Evolutionary conservation across 2,329 filamentous ascomycete genomes (phyloP), one percentile per base, ranked within the genome.

Genomic region (Seiridium cupressi): DNA sequence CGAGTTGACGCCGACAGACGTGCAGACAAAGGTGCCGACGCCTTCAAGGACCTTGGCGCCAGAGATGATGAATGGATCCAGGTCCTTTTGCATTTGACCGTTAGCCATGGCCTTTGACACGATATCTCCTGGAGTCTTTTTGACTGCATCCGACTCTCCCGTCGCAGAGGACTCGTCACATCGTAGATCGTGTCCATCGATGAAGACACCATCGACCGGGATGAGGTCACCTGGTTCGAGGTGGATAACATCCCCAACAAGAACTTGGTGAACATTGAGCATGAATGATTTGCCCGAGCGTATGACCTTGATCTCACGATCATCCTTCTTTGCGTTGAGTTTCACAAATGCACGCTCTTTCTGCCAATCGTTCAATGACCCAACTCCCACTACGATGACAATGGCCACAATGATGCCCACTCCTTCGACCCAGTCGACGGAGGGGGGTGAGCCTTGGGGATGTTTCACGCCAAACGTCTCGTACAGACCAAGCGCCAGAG

Each of bases 161-260:
- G 88, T 91, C 1, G 86, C 84, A 5, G 86, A 89, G 6, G 87
- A 89, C 71, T 91, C 88, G 66, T 90, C 88, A 65, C 87, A 90
- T 68, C 86, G 87, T 62, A 90, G 74, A 46, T 84, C 85, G 63
- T 89, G 84, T 1, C 87, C 87, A 9, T 79, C 76, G 63, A 90
- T 85, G 60, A 89, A 81, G 47, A 90, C 77, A 2, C 88, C 88
- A 67, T 91, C 88, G 3, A 85, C 87, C 0, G 88, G 86, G 51
- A 89, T 79, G 51, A 89, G 79, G 66, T 91, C 87, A 60, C 88
- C 88, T 3, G 87, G 85, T 65, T 89, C 86, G n/a, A 90, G 75
- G 68, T 88, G 81, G 18, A 90, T 74, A 8, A 90, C 79, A 67
- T 90, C 88, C 38, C 88, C 88, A 26, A 86, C 88, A 9, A 88